Conservation (phyloP, 164 flowering plant genomes). For the Dillenia turbinata region DNA sequence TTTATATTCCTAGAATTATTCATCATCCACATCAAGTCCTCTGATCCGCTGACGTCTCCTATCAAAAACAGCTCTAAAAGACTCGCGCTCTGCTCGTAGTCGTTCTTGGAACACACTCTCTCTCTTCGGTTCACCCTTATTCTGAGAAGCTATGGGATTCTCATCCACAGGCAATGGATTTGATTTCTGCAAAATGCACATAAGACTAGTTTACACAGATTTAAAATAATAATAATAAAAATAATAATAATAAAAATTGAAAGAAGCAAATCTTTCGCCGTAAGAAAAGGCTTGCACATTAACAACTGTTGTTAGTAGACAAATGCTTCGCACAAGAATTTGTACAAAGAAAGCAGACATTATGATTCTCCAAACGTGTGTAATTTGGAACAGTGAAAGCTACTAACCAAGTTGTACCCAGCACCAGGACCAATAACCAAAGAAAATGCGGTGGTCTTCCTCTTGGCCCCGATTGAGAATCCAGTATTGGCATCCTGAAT, state of each 20-base stretch:
- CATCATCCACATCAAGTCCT: slow-evolving; percentile 55
- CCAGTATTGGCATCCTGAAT: slow-evolving; percentile 67
- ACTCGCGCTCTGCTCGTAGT: slow-evolving; percentile 80
- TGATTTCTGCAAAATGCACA: slow-evolving; percentile 53
- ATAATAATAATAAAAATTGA: neutral
- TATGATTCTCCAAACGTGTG: no score
- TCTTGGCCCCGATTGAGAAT: slow-evolving; percentile 74
- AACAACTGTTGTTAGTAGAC: no score
- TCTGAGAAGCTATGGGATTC: slow-evolving; percentile 6
- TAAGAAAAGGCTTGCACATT: no score
- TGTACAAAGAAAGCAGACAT: neutral
- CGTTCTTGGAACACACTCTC: slow-evolving; percentile 60
- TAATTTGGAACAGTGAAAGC: neutral
- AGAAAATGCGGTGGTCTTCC: slow-evolving; percentile 38
- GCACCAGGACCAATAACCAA: slow-evolving; percentile 92
- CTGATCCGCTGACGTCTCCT: slow-evolving; percentile 72
- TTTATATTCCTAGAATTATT: slow-evolving; percentile 15
- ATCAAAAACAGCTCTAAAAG: slow-evolving; percentile 79
- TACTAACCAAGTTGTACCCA: slow-evolving; percentile 90
- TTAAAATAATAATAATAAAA: neutral
- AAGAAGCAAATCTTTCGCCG: no score
- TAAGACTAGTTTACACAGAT: neutral
- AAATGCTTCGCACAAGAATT: no score
- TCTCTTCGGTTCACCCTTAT: slow-evolving; percentile 29
- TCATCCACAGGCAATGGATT: slow-evolving; percentile 70